These are phyloP conservation scores for Fusarium setosum DNA, from an alignment of 2,329 filamentous ascomycete genomes.

Conservation along the genomic window DNA sequence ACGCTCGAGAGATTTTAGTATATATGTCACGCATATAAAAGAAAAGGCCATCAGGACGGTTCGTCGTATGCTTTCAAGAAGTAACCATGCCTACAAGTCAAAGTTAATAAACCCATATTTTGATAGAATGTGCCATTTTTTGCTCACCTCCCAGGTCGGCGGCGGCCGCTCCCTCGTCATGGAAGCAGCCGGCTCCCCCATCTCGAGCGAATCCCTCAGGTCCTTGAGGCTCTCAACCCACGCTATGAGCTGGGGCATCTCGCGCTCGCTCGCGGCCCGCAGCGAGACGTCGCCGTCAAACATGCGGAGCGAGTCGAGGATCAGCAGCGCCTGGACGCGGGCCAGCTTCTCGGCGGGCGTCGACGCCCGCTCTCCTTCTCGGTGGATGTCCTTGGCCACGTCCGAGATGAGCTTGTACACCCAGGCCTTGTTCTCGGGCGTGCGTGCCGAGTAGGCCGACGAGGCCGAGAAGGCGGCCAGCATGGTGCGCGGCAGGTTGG, in stretches of 20 bases:
- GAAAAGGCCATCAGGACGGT: constrained; percentile 49
- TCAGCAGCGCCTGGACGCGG: constrained; percentile 55
- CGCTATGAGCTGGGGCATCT: constrained; percentile 47
- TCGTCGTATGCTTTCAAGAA: constrained; percentile 55
- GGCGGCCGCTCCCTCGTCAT: constrained; percentile 49
- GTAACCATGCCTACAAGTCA: constrained; percentile 50
- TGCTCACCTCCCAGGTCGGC: constrained; percentile 55
- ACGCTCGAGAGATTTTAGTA: constrained; percentile 50
- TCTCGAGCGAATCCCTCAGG: constrained; percentile 49
- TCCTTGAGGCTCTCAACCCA: constrained; percentile 52
- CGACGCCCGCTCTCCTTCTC: constrained; percentile 46
- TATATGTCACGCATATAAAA: constrained; percentile 47
- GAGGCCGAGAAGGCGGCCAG: constrained; percentile 54
- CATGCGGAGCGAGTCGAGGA: constrained; percentile 55
- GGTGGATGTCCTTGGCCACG: constrained; percentile 50
- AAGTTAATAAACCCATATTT: background rate
- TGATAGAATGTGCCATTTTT: background rate
- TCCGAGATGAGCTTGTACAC: constrained; percentile 53
- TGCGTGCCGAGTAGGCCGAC: constrained; percentile 52
- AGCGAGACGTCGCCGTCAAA: constrained; percentile 57
- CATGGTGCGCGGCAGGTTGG: constrained; percentile 52
- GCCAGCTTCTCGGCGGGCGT: constrained; percentile 54
- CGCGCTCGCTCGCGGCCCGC: constrained; percentile 54
- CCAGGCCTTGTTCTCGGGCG: constrained; percentile 51
- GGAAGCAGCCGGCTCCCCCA: constrained; percentile 29